phyloP scores from a whole-genome alignment of 805 yeast genomes.

The Pichia scutulata region DNA sequence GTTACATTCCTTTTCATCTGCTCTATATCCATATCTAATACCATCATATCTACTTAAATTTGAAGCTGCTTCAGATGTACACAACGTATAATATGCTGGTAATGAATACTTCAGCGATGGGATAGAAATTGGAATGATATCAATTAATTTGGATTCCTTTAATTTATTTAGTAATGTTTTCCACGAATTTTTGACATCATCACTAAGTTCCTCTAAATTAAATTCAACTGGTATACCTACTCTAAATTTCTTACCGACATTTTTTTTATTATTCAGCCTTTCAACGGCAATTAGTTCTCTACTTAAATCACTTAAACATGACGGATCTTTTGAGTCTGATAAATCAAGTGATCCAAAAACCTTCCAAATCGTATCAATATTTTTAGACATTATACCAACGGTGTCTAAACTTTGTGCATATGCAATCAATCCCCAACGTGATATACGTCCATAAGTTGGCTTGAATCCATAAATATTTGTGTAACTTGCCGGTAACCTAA shows the following conservation, averaged over 20 bases:
- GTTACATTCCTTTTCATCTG: constrained; percentile 17
- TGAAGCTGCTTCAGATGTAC: constrained; percentile 92
- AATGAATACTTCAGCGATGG: constrained; percentile 61
- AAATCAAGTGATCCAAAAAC: constrained; percentile 53
- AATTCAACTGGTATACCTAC: constrained; percentile 76
- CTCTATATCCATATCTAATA: constrained; percentile 66
- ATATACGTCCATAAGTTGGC: constrained; percentile 87
- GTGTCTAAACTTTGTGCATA: constrained; percentile 95
- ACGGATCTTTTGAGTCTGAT: constrained; percentile 73
- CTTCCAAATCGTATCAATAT: constrained; percentile 34
- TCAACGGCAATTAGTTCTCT: constrained; percentile 24
- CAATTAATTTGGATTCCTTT: constrained; percentile 39
- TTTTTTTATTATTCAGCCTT: constrained; percentile 5
- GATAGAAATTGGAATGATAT: constrained; percentile 55
- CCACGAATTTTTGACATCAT: constrained; percentile 42
- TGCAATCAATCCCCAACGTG: constrained; percentile 86
- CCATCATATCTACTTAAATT: constrained; percentile 90
- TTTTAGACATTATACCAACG: constrained; percentile 69
- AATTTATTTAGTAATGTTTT: constrained; percentile 36
- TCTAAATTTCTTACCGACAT: constrained; percentile 23
- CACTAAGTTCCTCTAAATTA: constrained; percentile 45
- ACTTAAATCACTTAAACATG: constrained; percentile 38
- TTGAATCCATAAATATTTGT: constrained; percentile 82
- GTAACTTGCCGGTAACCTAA: constrained; percentile 85
- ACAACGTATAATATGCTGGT: constrained; percentile 79